Evolutionary conservation across 1,139 yeast species (phyloP), one percentile per base, ranked within the genome.

Genomic region (Petasospora fabianii): DNA sequence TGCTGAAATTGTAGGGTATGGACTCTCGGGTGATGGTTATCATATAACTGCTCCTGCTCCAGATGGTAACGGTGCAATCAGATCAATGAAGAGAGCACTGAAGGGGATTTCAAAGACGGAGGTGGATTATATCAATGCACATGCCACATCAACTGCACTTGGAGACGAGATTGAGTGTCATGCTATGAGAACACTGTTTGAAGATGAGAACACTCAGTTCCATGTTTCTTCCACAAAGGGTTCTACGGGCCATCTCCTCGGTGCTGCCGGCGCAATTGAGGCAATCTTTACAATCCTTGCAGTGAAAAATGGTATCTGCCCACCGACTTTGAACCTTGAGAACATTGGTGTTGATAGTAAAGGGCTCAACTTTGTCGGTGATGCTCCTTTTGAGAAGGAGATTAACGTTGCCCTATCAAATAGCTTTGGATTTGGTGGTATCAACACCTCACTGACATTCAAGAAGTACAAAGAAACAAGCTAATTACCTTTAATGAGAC

Each of bases 391-490:
- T 3, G 42, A 59, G 14, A 65, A 61, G 27, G 53, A 59, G 4
- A 57, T 85, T 9, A 55, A 71, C 7, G 71, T 74, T 49, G 97
- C 92, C 0, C 50, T 94, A 51, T 78, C 88, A 41, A 94, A 94
- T 58, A 86, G 96, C 50, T 92, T 94, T 66, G 99, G 98, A 0
- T 92, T 94, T 65, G 99, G 99, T 8, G 99, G 99, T 12, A 88
- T 95, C 7, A 94, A 94, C 61, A 83, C 95, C 12, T 74, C 95
- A 2, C 50, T 86, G 12, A 66, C 70, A 43, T 76, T 77, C 55
- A 68, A 64, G 38, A 68, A 60, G 46, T 67, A 50, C 35, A n/a
- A n/a, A n/a, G n/a, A n/a, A n/a, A n/a, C n/a, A n/a, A n/a, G n/a
- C n/a, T n/a, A n/a, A n/a, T n/a, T n/a, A n/a, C n/a, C n/a, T n/a